phyloP scores from a whole-genome alignment of 768 basidiomycete species.

The Suillus luteus region DNA sequence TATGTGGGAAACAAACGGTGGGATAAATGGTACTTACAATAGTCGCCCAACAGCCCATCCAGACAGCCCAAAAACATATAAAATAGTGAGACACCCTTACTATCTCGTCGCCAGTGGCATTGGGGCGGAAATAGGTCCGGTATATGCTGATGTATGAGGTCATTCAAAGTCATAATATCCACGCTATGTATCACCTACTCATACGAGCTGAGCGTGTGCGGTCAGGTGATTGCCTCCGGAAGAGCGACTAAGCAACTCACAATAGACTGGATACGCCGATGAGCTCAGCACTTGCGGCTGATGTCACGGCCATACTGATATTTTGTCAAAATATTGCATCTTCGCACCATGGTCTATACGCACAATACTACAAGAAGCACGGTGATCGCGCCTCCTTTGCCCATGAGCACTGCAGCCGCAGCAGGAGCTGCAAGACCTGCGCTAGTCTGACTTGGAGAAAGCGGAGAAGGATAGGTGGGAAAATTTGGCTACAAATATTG shows the following conservation, averaged over 20 bases:
- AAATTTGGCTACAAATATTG: slow-evolving; percentile 42
- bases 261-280: slow-evolving; percentile 47
- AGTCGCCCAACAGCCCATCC: slow-evolving; percentile 46
- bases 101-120: slow-evolving; percentile 41
- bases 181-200: slow-evolving; percentile 37
- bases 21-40: slow-evolving; percentile 30
- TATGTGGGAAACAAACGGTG: not conserved
- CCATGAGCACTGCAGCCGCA: slow-evolving; percentile 48
- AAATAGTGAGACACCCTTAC: slow-evolving; percentile 42
- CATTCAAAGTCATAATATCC: not conserved
- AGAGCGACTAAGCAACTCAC: slow-evolving; percentile 30
- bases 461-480: slow-evolving; percentile 52
- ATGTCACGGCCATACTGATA: slow-evolving; percentile 47
- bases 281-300: slow-evolving; percentile 47
- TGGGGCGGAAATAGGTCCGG: slow-evolving; percentile 40
- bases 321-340: not conserved
- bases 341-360: slow-evolving; percentile 7
- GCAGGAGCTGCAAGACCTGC: slow-evolving; percentile 50
- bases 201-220: slow-evolving; percentile 38
- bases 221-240: slow-evolving; percentile 8
- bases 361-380: slow-evolving; percentile 46
- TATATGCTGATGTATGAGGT: slow-evolving; percentile 30
- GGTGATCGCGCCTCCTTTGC: slow-evolving; percentile 45
- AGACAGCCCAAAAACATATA: slow-evolving; percentile 45
- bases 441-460: slow-evolving; percentile 39